Evolutionary conservation across 192 early-diverging fungal species (phyloP).

Genomic region (Podila epigama): DNA sequence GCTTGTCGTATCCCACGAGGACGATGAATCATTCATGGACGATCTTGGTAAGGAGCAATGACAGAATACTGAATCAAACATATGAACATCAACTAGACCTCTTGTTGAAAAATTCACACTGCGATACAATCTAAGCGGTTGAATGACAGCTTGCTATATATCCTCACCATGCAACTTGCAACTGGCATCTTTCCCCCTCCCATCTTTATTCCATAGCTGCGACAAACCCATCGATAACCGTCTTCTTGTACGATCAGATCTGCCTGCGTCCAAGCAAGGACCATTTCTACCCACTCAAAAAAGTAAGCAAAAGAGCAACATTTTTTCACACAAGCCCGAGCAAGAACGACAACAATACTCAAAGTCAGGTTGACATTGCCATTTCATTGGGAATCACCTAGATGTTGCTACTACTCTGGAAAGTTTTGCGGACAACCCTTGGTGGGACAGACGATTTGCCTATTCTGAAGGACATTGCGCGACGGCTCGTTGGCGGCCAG

Average conservation of each 20-base stretch:
- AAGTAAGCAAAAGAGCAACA: conserved; percentile 13
- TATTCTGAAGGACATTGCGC: conserved; percentile 54
- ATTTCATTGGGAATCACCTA: conserved; percentile 22
- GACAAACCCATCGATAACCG: conserved; percentile 55
- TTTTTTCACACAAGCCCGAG: no score
- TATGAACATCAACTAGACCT: no score
- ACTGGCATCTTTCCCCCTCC: no score
- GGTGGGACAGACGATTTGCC: conserved; percentile 62
- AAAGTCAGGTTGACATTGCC: no score
- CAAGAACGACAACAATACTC: no score
- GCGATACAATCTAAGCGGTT: neutral
- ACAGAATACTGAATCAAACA: no score
- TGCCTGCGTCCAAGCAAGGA: conserved; percentile 68
- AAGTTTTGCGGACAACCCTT: conserved; percentile 65
- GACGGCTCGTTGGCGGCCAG: conserved; percentile 59
- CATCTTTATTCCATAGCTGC: conserved; percentile 35
- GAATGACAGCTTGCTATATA: no score
- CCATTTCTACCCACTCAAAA: conserved; percentile 42
- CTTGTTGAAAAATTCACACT: no score
- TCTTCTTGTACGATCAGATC: conserved; percentile 72
- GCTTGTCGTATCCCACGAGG: conserved; percentile 62
- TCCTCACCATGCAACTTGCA: no score
- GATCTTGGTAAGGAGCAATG: conserved; percentile 67
- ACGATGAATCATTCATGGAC: conserved; percentile 53
- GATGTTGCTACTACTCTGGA: conserved; percentile 75